Evolutionary conservation across 495 filamentous ascomycete genomes (phyloP), one percentile per base, ranked within the genome.

Genomic region (Sabuloglossum arenarium): DNA sequence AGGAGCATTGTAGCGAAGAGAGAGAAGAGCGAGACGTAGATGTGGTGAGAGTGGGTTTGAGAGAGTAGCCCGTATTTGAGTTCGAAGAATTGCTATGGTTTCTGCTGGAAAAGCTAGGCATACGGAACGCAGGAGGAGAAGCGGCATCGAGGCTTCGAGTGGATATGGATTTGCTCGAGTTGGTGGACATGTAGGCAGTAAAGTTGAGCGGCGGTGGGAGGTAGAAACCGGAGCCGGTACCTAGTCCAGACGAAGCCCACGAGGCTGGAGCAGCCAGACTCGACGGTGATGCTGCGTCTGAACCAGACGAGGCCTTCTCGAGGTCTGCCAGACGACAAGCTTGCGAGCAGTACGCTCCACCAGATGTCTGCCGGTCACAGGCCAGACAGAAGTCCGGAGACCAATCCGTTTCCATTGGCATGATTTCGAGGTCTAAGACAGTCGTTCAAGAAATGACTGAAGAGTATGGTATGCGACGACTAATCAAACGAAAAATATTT

Each of bases 381-480:
- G 82, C 81, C 58, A 97, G 80, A 72, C 90, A 97, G 77, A 85
- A 94, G 68, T 95, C 86, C 60, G 80, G 84, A 60, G 83, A 87
- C 88, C 90, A 96, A 59, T 81, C 80, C 66, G 86, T 82, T 61
- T 84, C 77, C 72, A 81, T 81, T 62, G 71, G 73, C 71, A 76
- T 75, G 47, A 2, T 51, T 27, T 25, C n/a, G 1, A 25, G 14
- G 21, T 24, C 45, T 24, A 25, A 23, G 21, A 25, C 45, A 3
- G 10, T 39, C 6, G 45, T 49, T 28, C 8, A n/a, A 14, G 5
- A 28, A 14, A 5, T 6, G 45, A 24, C 5, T 4, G 12, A 49
- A 14, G 34, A 39, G 16, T 39, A 39, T 39, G 16, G 4, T 32
- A 32, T 39, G 34, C 16, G 16, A 16, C 34, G 12, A 12, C 6